A percentile compares a stretch with the other conserved stretches of the same genome.
Conservation (phyloP, 2,329 filamentous ascomycete genomes). For the Zymoseptoria crescenta region DNA sequence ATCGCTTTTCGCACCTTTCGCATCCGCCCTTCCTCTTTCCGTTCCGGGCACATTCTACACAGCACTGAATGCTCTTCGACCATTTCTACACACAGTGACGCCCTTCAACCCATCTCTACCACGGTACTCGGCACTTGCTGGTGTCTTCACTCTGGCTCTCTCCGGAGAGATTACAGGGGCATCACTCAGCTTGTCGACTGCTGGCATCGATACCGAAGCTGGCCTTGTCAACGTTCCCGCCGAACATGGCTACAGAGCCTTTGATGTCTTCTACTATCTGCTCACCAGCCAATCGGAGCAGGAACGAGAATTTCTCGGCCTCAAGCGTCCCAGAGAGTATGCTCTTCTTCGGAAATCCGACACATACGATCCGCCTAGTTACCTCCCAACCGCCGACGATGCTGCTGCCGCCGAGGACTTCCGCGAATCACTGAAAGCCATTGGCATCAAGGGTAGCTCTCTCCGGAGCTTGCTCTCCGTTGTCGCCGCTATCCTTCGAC, state of each 20-base stretch:
- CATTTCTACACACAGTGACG: conserved; percentile 81
- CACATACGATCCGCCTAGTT: conserved; percentile 78
- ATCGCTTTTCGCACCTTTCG: conserved; percentile 72
- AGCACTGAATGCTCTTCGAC: conserved; percentile 71
- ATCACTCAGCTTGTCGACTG: conserved; percentile 69
- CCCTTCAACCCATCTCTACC: conserved; percentile 80
- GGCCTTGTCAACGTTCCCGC: conserved; percentile 74
- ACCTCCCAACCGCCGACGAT: conserved; percentile 88
- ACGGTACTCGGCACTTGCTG: conserved; percentile 70
- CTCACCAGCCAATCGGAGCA: conserved; percentile 73
- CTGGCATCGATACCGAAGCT: conserved; percentile 74
- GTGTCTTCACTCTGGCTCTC: conserved; percentile 74
- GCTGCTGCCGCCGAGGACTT: conserved; percentile 90
- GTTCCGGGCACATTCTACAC: conserved; percentile 69
- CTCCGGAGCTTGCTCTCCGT: conserved; percentile 79
- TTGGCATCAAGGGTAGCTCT: conserved; percentile 83
- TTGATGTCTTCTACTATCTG: conserved; percentile 97
- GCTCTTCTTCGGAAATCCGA: conserved; percentile 70
- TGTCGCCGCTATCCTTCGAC: conserved; percentile 77
- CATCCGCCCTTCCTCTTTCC: conserved; percentile 70
- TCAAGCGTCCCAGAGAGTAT: conserved; percentile 72
- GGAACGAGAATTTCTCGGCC: conserved; percentile 78
- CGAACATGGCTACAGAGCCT: conserved; percentile 77
- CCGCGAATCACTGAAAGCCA: conserved; percentile 73
- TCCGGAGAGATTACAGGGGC: conserved; percentile 70